These are phyloP conservation scores for Coffea eugenioides DNA, from an alignment of 257 asterid genomes.

Conservation along the genomic window DNA sequence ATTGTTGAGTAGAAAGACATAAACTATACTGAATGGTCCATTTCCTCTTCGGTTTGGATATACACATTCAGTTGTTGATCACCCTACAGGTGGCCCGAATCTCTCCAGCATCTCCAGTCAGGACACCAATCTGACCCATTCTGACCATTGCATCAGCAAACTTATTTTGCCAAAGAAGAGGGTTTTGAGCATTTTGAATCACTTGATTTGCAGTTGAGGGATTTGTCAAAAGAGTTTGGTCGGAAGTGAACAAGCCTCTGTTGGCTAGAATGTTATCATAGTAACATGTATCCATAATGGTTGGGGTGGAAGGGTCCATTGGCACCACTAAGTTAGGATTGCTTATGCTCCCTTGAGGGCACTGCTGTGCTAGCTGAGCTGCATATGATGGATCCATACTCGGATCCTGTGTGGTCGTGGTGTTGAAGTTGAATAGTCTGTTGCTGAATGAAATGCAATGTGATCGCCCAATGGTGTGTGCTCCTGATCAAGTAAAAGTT, in stretches of 20 bases:
- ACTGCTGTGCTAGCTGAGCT: slow-evolving; percentile 40
- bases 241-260: slow-evolving; percentile 41
- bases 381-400: slow-evolving; percentile 54
- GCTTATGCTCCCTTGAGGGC: slow-evolving; percentile 38
- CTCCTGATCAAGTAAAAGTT: slow-evolving; percentile 34
- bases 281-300: slow-evolving; percentile 28
- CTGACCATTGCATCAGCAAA: slow-evolving; percentile 45
- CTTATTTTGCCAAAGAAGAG: slow-evolving; percentile 31
- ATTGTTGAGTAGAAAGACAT: not conserved
- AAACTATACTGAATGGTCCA: not conserved
- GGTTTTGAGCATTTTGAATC: slow-evolving; percentile 24
- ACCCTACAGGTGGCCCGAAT: slow-evolving; percentile 58
- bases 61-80: slow-evolving; percentile 25
- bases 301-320: slow-evolving; percentile 46
- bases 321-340: slow-evolving; percentile 42
- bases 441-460: slow-evolving; percentile 57
- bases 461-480: slow-evolving; percentile 73
- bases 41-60: not conserved
- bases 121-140: slow-evolving; percentile 41
- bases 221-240: slow-evolving; percentile 37
- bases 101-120: slow-evolving; percentile 53
- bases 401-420: slow-evolving; percentile 48
- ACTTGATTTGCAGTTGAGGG: slow-evolving; percentile 32
- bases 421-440: slow-evolving; percentile 58
- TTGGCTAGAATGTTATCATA: slow-evolving; percentile 22